Percentiles rank a stretch among this genome's conserved stretches.
Evolutionary conservation across 2,329 filamentous ascomycete species (phyloP).

Genomic region (Helminthosporium solani): DNA sequence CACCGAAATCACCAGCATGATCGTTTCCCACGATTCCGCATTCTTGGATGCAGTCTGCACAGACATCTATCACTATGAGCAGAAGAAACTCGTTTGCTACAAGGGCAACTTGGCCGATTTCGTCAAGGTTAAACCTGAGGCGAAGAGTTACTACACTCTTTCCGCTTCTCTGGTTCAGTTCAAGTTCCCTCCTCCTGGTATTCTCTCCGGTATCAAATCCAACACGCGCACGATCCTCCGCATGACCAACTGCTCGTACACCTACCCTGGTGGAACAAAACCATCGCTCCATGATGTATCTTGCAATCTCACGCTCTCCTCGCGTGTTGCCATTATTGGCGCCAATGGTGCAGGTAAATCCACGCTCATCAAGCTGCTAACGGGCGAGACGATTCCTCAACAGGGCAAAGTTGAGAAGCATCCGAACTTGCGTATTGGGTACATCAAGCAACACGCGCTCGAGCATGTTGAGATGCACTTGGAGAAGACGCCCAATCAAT

Average conservation of each 20-base stretch:
- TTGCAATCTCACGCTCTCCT: conserved; percentile 85
- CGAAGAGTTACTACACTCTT: conserved; percentile 96
- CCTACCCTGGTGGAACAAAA: conserved; percentile 87
- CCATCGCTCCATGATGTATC: conserved; percentile 85
- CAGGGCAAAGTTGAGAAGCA: conserved; percentile 93
- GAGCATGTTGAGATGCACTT: conserved; percentile 99
- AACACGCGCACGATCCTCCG: conserved; percentile 90
- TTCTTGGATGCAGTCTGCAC: conserved; percentile 98
- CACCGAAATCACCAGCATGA: conserved; percentile 93
- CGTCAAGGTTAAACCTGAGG: conserved; percentile 87
- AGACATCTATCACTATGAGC: conserved; percentile 98
- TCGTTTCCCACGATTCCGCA: conserved; percentile 96
- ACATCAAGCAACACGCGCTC: conserved; percentile 98
- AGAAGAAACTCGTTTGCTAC: conserved; percentile 90
- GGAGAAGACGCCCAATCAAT: conserved; percentile 98
- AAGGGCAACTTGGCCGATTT: conserved; percentile 81
- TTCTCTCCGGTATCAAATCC: conserved; percentile 92
- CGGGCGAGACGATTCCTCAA: conserved; percentile 84
- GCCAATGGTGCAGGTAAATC: conserved; percentile 98
- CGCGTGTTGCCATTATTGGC: conserved; percentile 92
- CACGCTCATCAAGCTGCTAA: conserved; percentile 95
- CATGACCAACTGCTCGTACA: conserved; percentile 88
- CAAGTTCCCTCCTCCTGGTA: conserved; percentile 96
- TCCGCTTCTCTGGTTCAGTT: conserved; percentile 87
- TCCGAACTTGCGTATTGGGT: conserved; percentile 96